Evolutionary conservation across 306 rosid genomes (phyloP).

Genomic region (Hippophae gyantsensis): DNA sequence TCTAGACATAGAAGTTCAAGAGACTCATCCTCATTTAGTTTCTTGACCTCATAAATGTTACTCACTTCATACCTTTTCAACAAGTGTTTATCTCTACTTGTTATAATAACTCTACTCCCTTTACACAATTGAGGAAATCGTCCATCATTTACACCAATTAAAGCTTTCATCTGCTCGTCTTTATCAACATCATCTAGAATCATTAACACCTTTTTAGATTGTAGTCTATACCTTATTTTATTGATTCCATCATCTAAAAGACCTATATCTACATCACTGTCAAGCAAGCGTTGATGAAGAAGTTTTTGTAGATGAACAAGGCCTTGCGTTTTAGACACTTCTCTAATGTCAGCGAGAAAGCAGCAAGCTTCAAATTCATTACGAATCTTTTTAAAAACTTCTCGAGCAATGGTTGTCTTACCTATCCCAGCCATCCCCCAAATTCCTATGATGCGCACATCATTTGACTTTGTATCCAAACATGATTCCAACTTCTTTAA

Average conservation of each 20-base stretch:
- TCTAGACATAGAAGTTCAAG: not conserved
- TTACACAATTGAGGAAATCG: not conserved
- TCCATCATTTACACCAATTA: not conserved
- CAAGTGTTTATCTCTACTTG: not conserved
- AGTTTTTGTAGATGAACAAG: not conserved
- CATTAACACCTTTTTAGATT: not conserved
- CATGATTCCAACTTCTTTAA: not conserved
- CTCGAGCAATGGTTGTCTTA: conserved; percentile 6
- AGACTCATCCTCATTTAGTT: not conserved
- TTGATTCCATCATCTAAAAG: too few relatives aligned
- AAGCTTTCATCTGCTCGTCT: not conserved
- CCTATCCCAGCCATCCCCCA: conserved; percentile 13
- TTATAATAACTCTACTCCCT: conserved; percentile 6
- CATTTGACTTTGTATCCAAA: not conserved
- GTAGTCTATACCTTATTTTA: not conserved
- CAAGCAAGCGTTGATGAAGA: not conserved
- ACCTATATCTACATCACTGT: not conserved
- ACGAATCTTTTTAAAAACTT: not conserved
- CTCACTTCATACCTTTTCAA: not conserved
- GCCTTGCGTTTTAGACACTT: not conserved
- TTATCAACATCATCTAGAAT: conserved; percentile 5
- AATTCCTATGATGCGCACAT: conserved; percentile 8
- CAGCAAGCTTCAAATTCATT: conserved; percentile 1
- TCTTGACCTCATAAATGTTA: not conserved
- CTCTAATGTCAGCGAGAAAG: conserved; percentile 14